Evolutionary conservation across 495 filamentous ascomycete genomes (phyloP).

Genomic region (Pyrenula aspistea): DNA sequence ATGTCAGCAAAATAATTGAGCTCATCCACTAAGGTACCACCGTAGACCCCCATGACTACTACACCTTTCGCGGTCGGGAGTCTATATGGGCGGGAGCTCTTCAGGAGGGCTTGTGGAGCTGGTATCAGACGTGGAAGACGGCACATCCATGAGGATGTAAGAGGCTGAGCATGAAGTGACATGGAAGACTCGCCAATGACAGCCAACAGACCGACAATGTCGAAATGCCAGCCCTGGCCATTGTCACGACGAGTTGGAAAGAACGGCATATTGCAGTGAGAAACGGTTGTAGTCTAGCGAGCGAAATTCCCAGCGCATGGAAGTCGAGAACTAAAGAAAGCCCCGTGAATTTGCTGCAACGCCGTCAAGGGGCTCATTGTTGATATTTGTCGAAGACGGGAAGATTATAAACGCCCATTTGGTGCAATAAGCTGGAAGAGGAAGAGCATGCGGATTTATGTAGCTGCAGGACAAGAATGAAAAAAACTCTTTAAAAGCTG

Average conservation of each 20-base stretch:
- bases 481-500: too few relatives aligned
- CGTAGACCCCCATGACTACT: conserved; percentile 44
- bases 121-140: conserved; percentile 53
- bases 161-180: conserved; percentile 39
- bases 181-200: conserved; percentile 51
- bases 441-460: too few relatives aligned
- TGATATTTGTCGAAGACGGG: too few relatives aligned
- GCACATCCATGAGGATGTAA: conserved; percentile 43
- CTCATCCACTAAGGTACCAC: conserved; percentile 36
- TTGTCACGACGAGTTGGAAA: not conserved
- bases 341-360: too few relatives aligned
- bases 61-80: conserved; percentile 38
- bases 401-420: too few relatives aligned
- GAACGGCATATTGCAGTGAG: not conserved
- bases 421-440: too few relatives aligned
- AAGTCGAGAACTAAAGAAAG: too few relatives aligned
- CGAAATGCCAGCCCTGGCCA: conserved; percentile 20
- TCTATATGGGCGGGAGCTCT: conserved; percentile 42
- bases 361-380: too few relatives aligned
- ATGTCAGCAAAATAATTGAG: conserved; percentile 53
- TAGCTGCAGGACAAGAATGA: too few relatives aligned
- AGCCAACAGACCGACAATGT: conserved; percentile 51
- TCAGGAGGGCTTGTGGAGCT: conserved; percentile 51
- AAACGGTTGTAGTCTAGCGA: too few relatives aligned
- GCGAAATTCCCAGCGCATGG: too few relatives aligned